A percentile compares a stretch with the other conserved stretches of the same genome.
Evolutionary conservation across 169 alveolate species (phyloP).

Genomic region (Cryptosporidium sp.): DNA sequence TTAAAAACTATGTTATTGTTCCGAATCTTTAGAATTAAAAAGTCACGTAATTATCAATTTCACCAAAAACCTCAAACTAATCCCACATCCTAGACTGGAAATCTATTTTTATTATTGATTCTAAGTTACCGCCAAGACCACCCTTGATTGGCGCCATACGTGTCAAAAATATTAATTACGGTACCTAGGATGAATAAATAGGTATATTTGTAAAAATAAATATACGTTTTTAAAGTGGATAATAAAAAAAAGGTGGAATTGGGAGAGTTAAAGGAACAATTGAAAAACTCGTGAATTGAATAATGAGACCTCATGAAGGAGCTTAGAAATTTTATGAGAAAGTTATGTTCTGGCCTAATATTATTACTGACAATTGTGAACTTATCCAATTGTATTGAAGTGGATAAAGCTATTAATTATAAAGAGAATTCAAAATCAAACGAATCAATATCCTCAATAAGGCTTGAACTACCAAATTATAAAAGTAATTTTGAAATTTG

Average conservation of each 20-base stretch:
- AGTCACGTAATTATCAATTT: too few relatives aligned
- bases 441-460: neutral
- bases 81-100: neutral
- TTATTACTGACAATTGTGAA: neutral
- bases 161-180: neutral
- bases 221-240: neutral
- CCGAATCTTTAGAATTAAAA: too few relatives aligned
- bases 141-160: conserved; percentile 2
- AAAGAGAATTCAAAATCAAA: neutral
- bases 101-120: neutral
- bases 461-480: too few relatives aligned
- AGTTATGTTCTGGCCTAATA: neutral
- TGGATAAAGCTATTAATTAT: neutral
- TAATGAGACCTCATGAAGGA: conserved; percentile 40
- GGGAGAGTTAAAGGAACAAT: neutral
- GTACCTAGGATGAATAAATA: neutral
- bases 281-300: neutral
- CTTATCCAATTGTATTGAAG: neutral
- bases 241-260: neutral
- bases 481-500: neutral
- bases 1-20: too few relatives aligned
- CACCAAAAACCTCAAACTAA: neutral
- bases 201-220: neutral
- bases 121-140: neutral
- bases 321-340: neutral